phyloP scores from a whole-genome alignment of 2,329 filamentous ascomycete species.

The Aureobasidium sp. region DNA sequence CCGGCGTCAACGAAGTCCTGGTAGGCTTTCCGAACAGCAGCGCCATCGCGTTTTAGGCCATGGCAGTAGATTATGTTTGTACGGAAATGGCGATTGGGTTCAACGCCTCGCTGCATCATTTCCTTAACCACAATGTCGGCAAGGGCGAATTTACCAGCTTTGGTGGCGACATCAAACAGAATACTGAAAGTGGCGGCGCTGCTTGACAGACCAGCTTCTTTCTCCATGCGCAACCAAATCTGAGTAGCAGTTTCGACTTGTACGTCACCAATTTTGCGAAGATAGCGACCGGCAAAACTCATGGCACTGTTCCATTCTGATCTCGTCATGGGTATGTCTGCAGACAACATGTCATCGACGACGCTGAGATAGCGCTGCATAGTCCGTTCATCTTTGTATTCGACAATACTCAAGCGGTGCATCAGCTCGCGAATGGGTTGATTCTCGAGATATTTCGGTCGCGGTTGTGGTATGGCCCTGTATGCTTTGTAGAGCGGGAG shows the following conservation, averaged over 20 bases:
- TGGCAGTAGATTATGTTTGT: constrained; percentile 77
- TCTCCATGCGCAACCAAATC: constrained; percentile 88
- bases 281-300: constrained; percentile 66
- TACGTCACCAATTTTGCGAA: constrained; percentile 47
- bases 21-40: constrained; percentile 69
- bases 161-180: constrained; percentile 79
- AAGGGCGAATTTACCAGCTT: constrained; percentile 72
- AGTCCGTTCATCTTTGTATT: constrained; percentile 37
- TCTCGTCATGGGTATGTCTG: constrained; percentile 58
- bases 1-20: constrained; percentile 73
- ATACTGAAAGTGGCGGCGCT: constrained; percentile 87
- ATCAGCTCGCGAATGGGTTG: constrained; percentile 55
- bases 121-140: constrained; percentile 80
- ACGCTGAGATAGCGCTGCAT: constrained; percentile 80
- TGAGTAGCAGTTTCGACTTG: constrained; percentile 63
- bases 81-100: constrained; percentile 70
- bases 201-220: constrained; percentile 52
- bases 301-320: constrained; percentile 80
- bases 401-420: constrained; percentile 57
- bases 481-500: constrained; percentile 46
- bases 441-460: constrained; percentile 42
- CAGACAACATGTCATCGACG: constrained; percentile 71
- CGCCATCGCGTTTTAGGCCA: constrained; percentile 64
- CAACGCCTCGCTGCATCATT: constrained; percentile 61
- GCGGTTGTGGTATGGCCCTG: constrained; percentile 43